A percentile compares a stretch with the other conserved stretches of the same genome.
These are phyloP conservation scores for Karstenula rhodostoma DNA, from an alignment of 2,329 filamentous ascomycete genomes.

Conservation along the genomic window DNA sequence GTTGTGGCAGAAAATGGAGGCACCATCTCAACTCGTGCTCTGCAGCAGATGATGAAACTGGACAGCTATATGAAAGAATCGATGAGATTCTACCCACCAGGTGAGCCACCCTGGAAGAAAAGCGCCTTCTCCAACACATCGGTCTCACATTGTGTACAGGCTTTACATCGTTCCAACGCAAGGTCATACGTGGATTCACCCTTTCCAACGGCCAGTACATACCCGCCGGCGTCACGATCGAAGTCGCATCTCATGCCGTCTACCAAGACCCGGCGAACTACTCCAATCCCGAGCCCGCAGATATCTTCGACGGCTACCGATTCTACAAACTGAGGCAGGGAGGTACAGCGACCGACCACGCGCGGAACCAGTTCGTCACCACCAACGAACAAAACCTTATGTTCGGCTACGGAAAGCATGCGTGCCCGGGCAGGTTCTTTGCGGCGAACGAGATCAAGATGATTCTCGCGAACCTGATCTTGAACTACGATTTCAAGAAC, in stretches of 20 bases:
- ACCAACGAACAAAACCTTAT: conserved; percentile 31
- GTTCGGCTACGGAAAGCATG: conserved; percentile 40
- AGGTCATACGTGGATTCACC: conserved; percentile 60
- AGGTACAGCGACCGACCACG: conserved; percentile 32
- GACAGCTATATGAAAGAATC: conserved; percentile 50
- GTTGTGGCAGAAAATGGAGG: conserved; percentile 47
- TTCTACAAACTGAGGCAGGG: conserved; percentile 38
- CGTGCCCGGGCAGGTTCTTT: conserved; percentile 43
- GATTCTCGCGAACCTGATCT: conserved; percentile 32
- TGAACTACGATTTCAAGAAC: conserved; percentile 38
- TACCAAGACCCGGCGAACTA: conserved; percentile 35
- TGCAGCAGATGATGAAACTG: conserved; percentile 47
- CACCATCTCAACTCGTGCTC: conserved; percentile 36
- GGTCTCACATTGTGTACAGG: conserved; percentile 4
- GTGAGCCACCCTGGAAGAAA: not conserved
- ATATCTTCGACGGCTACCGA: conserved; percentile 44
- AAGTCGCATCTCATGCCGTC: conserved; percentile 39
- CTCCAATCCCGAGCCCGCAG: conserved; percentile 28
- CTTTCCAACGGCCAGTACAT: conserved; percentile 63
- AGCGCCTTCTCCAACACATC: not conserved
- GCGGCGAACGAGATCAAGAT: conserved; percentile 44
- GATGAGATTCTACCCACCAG: conserved; percentile 34
- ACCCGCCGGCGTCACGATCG: conserved; percentile 45
- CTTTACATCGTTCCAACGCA: conserved; percentile 58
- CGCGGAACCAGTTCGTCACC: conserved; percentile 41